Evolutionary conservation across 768 basidiomycete genomes (phyloP).

Genomic region (Auriculariales sp.): DNA sequence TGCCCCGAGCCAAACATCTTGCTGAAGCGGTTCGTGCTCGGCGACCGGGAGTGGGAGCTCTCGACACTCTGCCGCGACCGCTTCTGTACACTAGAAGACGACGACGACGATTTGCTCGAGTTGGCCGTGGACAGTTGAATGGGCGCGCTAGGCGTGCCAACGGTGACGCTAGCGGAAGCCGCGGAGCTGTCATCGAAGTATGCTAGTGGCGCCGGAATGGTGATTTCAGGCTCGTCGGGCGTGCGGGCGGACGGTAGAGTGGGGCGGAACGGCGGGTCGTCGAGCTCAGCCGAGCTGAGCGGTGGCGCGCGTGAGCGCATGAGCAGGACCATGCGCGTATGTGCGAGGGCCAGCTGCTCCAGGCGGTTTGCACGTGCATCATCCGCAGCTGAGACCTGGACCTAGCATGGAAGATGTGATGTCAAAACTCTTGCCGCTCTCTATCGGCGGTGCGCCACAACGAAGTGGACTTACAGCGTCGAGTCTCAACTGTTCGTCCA

Average conservation of each 20-base stretch:
- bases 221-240: conserved; percentile 32
- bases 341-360: conserved; percentile 25
- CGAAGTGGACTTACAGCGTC: too few relatives aligned
- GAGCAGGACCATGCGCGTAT: conserved; percentile 62
- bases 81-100: not conserved
- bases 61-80: not conserved
- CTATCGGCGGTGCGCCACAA: too few relatives aligned
- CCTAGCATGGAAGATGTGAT: too few relatives aligned
- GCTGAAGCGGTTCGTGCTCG: not conserved
- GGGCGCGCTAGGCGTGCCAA: too few relatives aligned
- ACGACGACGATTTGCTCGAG: not conserved
- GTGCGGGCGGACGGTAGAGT: not conserved
- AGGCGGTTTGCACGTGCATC: conserved; percentile 3
- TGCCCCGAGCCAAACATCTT: not conserved
- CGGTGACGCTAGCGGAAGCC: not conserved
- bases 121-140: not conserved
- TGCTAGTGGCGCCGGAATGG: conserved; percentile 63
- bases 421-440: too few relatives aligned
- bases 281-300: not conserved
- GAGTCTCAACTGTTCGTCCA: too few relatives aligned
- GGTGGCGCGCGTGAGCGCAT: conserved; percentile 35
- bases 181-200: conserved; percentile 15
- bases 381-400: conserved; percentile 11
- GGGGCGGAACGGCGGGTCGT: conserved; percentile 2
- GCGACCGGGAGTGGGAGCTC: conserved; percentile 1